A percentile compares a stretch with the other conserved stretches of the same genome.
These are phyloP conservation scores for Selaginella moellendorffii DNA, from an alignment of 75 land plant genomes.

Conservation along the genomic window DNA sequence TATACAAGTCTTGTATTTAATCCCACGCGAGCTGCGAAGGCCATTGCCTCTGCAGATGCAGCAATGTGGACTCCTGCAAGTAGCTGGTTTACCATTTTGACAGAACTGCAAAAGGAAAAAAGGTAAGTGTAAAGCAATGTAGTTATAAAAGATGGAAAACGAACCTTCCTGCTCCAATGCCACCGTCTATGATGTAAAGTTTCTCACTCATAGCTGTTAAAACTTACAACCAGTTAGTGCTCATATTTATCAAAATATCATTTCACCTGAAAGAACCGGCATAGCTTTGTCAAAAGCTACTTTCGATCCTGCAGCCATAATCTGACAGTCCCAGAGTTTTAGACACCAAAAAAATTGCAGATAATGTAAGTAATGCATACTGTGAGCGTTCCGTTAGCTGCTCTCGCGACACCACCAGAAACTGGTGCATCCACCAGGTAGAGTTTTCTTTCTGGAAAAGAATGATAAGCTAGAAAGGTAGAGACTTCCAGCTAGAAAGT, in stretches of 20 bases:
- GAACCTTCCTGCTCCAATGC: conserved; percentile 64
- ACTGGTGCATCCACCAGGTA: conserved; percentile 44
- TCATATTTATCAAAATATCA: too few species aligned
- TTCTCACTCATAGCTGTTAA: conserved; percentile 56
- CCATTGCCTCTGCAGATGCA: conserved; percentile 72
- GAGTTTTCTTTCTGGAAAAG: conserved; percentile 10
- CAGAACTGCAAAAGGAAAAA: conserved; percentile 43
- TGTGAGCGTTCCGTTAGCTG: conserved; percentile 37
- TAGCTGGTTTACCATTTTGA: conserved; percentile 55
- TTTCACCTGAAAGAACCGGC: conserved; percentile 48
- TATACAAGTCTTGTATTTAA: conserved; percentile 60
- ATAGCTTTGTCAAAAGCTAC: conserved; percentile 40
- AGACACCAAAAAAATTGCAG: not conserved
- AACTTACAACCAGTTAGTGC: not conserved
- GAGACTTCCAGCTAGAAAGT: too few species aligned
- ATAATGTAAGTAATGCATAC: too few species aligned
- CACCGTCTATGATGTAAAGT: conserved; percentile 45
- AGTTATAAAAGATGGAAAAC: too few species aligned
- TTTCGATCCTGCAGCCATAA: conserved; percentile 44
- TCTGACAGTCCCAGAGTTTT: too few species aligned
- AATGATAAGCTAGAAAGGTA: not conserved
- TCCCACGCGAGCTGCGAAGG: conserved; percentile 67
- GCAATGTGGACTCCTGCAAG: conserved; percentile 73
- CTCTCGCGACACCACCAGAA: conserved; percentile 33
- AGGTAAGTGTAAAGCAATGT: too few species aligned